These are phyloP conservation scores for Podaxis carcinomalis DNA, from an alignment of 768 basidiomycete genomes.

Conservation along the genomic window DNA sequence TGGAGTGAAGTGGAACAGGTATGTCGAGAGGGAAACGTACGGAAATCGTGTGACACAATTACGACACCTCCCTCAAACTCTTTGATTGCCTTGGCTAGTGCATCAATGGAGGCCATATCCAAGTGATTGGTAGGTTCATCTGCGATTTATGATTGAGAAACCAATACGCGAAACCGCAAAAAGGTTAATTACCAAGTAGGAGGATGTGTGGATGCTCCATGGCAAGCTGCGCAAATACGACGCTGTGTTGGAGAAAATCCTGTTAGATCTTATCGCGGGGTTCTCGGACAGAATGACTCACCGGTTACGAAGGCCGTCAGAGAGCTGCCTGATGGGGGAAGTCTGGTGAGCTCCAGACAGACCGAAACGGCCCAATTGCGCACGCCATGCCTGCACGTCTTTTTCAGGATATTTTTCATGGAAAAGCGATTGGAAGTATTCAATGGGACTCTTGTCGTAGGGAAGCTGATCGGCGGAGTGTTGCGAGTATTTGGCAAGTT, in stretches of 20 bases:
- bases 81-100: constrained; percentile 92
- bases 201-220: constrained; percentile 98
- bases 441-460: constrained; percentile 86
- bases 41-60: constrained; percentile 99
- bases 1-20: background rate
- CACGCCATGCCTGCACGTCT: constrained; percentile 88
- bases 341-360: constrained; percentile 93
- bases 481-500: constrained; percentile 98
- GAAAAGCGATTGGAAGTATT: constrained; percentile 88
- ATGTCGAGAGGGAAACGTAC: constrained; percentile 40
- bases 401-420: constrained; percentile 87
- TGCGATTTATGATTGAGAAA: constrained; percentile 18
- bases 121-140: constrained; percentile 97
- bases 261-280: constrained; percentile 6
- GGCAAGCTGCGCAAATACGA: constrained; percentile 93
- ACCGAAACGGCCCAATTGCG: constrained; percentile 94
- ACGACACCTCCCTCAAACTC: constrained; percentile 97
- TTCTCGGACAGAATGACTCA: constrained; percentile 27
- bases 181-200: constrained; percentile 56
- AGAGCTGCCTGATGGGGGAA: constrained; percentile 87
- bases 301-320: constrained; percentile 96
- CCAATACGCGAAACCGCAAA: constrained; percentile 2
- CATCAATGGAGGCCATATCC: constrained; percentile 98
- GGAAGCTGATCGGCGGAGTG: constrained; percentile 98
- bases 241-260: constrained; percentile 36